Base-by-base conservation (phyloP, 768 basidiomycete genomes). In the Termitomyces sp. region DNA sequence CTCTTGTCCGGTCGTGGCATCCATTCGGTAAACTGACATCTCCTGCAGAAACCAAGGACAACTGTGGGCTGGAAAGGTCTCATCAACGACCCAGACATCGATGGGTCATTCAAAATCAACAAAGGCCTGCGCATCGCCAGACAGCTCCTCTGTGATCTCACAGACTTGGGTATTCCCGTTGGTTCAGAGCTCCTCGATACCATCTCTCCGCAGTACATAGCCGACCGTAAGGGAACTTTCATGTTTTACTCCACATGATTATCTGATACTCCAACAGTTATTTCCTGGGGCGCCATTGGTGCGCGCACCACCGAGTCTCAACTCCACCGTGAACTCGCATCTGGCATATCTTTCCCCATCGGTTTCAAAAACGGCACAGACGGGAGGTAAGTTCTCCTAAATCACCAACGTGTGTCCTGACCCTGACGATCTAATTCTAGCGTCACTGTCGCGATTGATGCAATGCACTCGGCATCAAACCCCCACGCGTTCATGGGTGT, bases 301-400 rank as follows among this genome's bases (percentile, higher is more conserved):
- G 97, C 97, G 1, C 84, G 97, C 57, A 98, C 97, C 1, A 99
- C 97, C 40, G 97, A 99, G 75, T 93, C 91, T 3, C 96, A 98
- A 75, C 86, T 99, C 8, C 97, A 98, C 71, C 89, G 97, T 61
- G 97, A 98, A 75, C 89, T 98, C 49, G 95, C 94, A 5, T 94
- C 91, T 4, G 96, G 96, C 70, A 89, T 92, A 28, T 97, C 96
- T 55, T 98, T 97, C 88, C 96, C 97, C 22, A 94, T 98, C 65
- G 93, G 94, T 9, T 99, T 99, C 88, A 99, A 99, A 77, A 99
- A 99, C 73, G 96, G 97, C 57, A 99, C 97, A 3, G 96, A 98
- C 73, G 97, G 97, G 58, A 88, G 87, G 85, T 84, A 65, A 58
- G 74, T 58, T 40, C 12, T n/a, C n/a, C n/a, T n/a, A n/a, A n/a